A percentile compares a stretch with the other conserved stretches of the same genome.
phyloP scores from a whole-genome alignment of 176 grass and related monocot species.

The Sorghum bicolor region DNA sequence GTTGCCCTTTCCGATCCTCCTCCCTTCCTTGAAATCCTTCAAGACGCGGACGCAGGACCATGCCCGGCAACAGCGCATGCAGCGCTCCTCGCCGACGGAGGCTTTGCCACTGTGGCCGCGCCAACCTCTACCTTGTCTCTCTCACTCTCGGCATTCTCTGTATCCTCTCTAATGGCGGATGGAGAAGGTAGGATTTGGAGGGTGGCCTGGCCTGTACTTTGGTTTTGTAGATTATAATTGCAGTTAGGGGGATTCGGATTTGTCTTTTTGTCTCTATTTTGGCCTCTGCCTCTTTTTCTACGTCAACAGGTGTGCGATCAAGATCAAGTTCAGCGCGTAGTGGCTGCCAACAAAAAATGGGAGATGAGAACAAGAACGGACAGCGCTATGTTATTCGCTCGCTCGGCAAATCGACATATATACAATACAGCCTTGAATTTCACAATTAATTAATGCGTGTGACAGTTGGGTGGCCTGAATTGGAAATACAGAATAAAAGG shows the following conservation, averaged over 20 bases:
- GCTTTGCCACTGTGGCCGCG: slow-evolving; percentile 8
- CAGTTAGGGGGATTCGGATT: not conserved
- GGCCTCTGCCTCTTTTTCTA: slow-evolving; percentile 40
- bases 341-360: not conserved
- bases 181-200: slow-evolving; percentile 27
- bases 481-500: not conserved
- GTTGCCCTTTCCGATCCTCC: slow-evolving; percentile 18
- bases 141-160: not conserved
- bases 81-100: slow-evolving; percentile 27
- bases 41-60: slow-evolving; percentile 13
- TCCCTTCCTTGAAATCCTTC: slow-evolving; percentile 9
- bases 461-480: not conserved
- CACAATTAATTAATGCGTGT: not conserved
- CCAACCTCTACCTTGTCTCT: slow-evolving; percentile 34
- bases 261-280: slow-evolving; percentile 20
- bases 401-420: not conserved
- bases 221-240: slow-evolving; percentile 20
- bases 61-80: slow-evolving; percentile 23
- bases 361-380: not conserved
- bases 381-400: not conserved
- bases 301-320: slow-evolving; percentile 42
- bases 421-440: slow-evolving; percentile 23
- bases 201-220: slow-evolving; percentile 13
- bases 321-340: slow-evolving; percentile 42
- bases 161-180: not conserved